phyloP scores from a whole-genome alignment of 2,329 filamentous ascomycete species.

The Colletotrichum sp. region DNA sequence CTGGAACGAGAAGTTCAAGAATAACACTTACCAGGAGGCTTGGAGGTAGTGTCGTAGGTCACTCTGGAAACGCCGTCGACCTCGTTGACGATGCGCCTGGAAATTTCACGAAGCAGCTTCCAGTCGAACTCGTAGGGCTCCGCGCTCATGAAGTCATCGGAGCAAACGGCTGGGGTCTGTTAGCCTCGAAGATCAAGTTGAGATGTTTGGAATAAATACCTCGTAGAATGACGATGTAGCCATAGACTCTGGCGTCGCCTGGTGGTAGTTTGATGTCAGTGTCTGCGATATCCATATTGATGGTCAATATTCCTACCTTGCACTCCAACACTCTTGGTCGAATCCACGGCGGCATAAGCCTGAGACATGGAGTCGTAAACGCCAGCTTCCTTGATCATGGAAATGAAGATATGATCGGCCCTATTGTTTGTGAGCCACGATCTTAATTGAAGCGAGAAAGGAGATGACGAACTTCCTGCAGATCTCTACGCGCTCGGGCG shows the following conservation, averaged over 20 bases:
- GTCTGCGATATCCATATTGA: neutral
- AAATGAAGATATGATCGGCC: conserved; percentile 80
- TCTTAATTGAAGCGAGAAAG: neutral
- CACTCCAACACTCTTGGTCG: conserved; percentile 35
- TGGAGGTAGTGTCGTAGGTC: conserved; percentile 50
- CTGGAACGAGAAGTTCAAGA: neutral
- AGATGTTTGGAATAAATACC: neutral
- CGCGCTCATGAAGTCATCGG: conserved; percentile 46
- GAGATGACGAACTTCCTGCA: conserved; percentile 58
- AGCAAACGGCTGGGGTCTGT: conserved; percentile 37
- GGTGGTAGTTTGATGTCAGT: conserved; percentile 32
- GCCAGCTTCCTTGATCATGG: conserved; percentile 74
- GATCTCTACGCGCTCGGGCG: conserved; percentile 78
- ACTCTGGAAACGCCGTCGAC: conserved; percentile 76
- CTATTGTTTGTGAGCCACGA: neutral
- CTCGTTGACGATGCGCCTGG: conserved; percentile 68
- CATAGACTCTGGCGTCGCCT: conserved; percentile 33
- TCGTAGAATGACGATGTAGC: conserved; percentile 31
- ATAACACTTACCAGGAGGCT: conserved; percentile 9
- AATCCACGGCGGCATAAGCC: conserved; percentile 51
- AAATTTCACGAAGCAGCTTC: conserved; percentile 67
- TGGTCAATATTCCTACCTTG: neutral
- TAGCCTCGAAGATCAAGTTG: neutral
- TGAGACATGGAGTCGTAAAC: conserved; percentile 67
- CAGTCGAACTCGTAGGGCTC: conserved; percentile 71